Base-by-base conservation (phyloP, 305 asterid genomes). In the Fraxinus xanthoxyloides region DNA sequence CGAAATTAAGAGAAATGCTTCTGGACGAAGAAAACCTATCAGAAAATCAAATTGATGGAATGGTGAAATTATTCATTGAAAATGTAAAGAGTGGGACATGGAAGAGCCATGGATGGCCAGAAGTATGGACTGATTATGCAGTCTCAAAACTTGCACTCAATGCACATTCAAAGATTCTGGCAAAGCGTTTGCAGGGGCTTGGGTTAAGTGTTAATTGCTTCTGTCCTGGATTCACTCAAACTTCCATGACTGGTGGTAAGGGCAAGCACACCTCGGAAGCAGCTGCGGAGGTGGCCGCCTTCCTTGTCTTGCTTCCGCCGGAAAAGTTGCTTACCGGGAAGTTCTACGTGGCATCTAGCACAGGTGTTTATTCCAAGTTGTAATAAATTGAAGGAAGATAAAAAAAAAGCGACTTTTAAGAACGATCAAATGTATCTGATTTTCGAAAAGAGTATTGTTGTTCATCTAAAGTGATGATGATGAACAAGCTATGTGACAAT, bases 161-260 rank as follows among this genome's bases (percentile, higher is more conserved):
- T 87, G 91, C 97, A 28, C 91, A 92, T 70, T 85, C 97, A 2
- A 86, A 81, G 65, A 59, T 93, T 13, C 56, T 93, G 82, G 91
- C 98, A 9, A 85, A 82, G 28, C 89, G 89, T 23, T 87, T 77
- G 79, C 38, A 80, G 6, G 84, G 81, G 0, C 28, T 34, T 9
- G 89, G 87, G 4, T n/a, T 89, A 21, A 89, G 89, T 65, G 91
- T 92, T 0, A 93, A 93, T 70, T 93, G 97, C 77, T 91, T 87
- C 63, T 92, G 98, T 80, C 98, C 97, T 7, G 98, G 97, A 23
- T 93, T 90, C 77, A 91, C 97, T 36, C 91, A 85, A 36, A 93
- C 98, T 13, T 85, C 93, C 75, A 93, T 91, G 97, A 93, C 98
- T 7, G 81, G 93, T 5, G 95, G 97, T 26, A 84, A 82, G 51